phyloP scores from a whole-genome alignment of 345 rosid genomes.

The Populus ilicifolia region DNA sequence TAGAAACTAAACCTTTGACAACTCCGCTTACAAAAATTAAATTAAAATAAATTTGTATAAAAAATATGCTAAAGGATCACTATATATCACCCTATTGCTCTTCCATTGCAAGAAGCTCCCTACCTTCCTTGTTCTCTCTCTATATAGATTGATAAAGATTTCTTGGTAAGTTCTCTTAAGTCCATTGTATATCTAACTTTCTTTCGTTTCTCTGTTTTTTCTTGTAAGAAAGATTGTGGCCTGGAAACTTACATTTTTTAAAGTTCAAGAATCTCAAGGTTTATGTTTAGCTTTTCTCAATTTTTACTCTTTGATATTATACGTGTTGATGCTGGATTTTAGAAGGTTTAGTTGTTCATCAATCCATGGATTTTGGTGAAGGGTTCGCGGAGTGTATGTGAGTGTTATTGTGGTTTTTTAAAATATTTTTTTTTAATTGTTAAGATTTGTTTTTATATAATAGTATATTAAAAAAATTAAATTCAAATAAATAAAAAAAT shows the following conservation, averaged over 20 bases:
- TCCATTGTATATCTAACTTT: background rate
- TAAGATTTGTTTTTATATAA: no score
- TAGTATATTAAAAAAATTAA: no score
- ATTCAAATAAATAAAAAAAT: no score
- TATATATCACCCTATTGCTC: background rate
- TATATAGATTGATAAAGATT: background rate
- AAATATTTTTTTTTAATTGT: no score
- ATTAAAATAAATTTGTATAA: no score
- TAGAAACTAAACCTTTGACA: no score
- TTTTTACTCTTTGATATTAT: background rate
- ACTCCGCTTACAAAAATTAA: no score
- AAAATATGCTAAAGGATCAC: no score
- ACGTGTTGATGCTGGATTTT: background rate
- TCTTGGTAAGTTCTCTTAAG: background rate
- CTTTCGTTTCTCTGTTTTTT: background rate
- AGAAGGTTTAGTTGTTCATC: background rate
- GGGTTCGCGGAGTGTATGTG: background rate
- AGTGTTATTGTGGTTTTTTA: no score
- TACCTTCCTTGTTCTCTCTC: background rate
- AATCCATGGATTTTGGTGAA: background rate
- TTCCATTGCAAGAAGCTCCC: background rate
- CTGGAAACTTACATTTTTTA: background rate
- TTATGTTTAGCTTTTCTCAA: background rate
- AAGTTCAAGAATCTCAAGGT: background rate
- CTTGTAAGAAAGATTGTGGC: background rate